A percentile compares a stretch with the other conserved stretches of the same genome.
These are phyloP conservation scores for Lactarius quietus DNA, from an alignment of 768 basidiomycete species.

Conservation along the genomic window DNA sequence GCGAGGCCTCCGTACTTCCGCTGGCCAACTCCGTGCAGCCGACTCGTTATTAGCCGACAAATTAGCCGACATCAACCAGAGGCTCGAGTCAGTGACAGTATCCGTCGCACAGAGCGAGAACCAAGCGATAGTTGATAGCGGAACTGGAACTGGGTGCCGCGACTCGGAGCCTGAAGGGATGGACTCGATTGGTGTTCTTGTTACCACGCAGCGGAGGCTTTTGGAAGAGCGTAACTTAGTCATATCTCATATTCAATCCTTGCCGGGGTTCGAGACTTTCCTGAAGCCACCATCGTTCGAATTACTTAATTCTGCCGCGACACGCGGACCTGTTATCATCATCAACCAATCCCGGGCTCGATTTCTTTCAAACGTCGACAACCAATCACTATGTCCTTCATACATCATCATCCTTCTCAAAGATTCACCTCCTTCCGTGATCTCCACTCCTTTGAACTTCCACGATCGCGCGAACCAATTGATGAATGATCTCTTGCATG, in stretches of 20 bases:
- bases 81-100: no score
- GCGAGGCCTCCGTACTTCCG: no score
- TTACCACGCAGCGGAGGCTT: neutral
- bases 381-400: no score
- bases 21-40: no score
- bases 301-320: neutral
- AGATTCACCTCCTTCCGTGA: neutral
- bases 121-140: no score
- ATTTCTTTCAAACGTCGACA: no score
- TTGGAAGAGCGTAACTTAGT: neutral
- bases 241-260: neutral
- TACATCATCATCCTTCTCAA: conserved; percentile 1
- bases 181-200: conserved; percentile 34
- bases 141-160: no score
- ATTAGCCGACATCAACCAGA: no score
- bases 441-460: conserved; percentile 64
- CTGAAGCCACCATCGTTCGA: neutral
- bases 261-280: neutral
- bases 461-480: conserved; percentile 55
- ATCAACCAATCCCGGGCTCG: neutral
- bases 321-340: neutral
- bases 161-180: no score
- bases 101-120: no score
- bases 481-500: neutral
- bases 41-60: no score